These are phyloP conservation scores for Brachypodium distachyon DNA, from an alignment of 202 grass and related monocot species.

Conservation along the genomic window DNA sequence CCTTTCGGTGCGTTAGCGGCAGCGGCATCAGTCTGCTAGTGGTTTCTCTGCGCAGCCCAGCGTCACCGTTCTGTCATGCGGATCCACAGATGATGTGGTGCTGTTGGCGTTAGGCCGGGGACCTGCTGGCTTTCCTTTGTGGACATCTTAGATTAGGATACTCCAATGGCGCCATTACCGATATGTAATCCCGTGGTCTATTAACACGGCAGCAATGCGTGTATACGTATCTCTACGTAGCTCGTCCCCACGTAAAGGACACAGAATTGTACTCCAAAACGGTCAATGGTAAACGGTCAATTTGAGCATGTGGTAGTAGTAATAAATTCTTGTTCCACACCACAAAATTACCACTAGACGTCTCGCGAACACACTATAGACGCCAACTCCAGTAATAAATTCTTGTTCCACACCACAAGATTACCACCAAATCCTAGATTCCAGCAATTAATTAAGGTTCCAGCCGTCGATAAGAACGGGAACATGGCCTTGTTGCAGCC, in stretches of 20 bases:
- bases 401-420: too few species aligned
- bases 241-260: too few species aligned
- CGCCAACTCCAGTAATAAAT: too few species aligned
- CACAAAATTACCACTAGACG: too few species aligned
- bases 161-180: neutral
- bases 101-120: neutral
- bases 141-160: neutral
- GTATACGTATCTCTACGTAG: neutral
- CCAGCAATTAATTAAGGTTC: neutral
- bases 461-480: neutral
- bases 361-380: too few species aligned
- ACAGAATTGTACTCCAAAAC: too few species aligned
- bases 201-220: neutral
- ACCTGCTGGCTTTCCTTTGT: neutral
- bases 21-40: neutral
- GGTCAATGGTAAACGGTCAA: neutral
- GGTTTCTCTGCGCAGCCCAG: constrained; percentile 15
- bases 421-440: neutral
- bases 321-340: too few species aligned
- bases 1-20: neutral
- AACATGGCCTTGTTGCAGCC: neutral
- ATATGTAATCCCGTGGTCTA: neutral
- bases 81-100: neutral
- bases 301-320: too few species aligned
- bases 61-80: constrained; percentile 21